Percentiles rank a stretch among this genome's conserved stretches.
Evolutionary conservation across 345 rosid species (phyloP).

Genomic region (Cardamine chenopodiifolia): DNA sequence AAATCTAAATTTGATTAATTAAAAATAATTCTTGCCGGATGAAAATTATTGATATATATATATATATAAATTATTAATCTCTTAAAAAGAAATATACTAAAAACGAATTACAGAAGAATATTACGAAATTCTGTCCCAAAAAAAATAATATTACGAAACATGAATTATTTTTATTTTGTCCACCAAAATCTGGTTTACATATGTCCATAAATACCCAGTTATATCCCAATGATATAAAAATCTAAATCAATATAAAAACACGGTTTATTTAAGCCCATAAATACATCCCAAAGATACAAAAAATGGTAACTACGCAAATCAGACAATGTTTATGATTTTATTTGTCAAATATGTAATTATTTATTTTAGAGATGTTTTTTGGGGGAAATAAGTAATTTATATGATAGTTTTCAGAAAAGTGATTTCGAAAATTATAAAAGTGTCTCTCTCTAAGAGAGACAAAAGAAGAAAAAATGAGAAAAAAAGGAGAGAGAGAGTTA

Average conservation of each 20-base stretch:
- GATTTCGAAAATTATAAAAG: no score
- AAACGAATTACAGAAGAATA: background rate
- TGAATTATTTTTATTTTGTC: background rate
- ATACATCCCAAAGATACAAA: background rate
- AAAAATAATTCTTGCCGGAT: background rate
- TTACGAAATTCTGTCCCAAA: background rate
- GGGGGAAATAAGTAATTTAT: no score
- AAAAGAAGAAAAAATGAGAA: no score
- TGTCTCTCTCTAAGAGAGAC: no score
- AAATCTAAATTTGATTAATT: background rate
- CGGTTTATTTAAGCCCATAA: background rate
- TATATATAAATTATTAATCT: no score
- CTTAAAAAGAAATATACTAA: background rate
- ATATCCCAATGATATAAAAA: conserved; percentile 9
- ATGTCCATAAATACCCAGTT: background rate
- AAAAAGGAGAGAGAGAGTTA: no score
- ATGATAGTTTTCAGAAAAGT: no score
- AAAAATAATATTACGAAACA: background rate
- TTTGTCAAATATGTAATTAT: no score
- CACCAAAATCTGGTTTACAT: background rate
- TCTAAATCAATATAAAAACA: background rate
- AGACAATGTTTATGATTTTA: no score
- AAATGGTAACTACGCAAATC: no score
- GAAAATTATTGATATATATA: background rate
- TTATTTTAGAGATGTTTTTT: no score